Percentiles rank a stretch among this genome's conserved stretches.
These are phyloP conservation scores for Teratosphaeria viscida DNA, from an alignment of 2,329 filamentous ascomycete species.

Conservation along the genomic window DNA sequence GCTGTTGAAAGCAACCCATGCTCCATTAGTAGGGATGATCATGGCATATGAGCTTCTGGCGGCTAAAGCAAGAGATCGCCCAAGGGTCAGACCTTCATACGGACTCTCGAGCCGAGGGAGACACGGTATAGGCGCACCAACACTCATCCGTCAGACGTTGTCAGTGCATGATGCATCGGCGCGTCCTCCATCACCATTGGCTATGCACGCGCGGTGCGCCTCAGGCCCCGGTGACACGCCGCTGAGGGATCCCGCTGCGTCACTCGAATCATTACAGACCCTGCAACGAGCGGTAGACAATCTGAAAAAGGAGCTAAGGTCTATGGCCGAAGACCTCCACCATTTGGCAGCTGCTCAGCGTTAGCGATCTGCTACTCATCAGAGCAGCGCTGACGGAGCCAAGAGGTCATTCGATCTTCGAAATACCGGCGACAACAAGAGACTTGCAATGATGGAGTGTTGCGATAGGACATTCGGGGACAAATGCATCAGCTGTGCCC, in stretches of 20 bases:
- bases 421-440: not conserved
- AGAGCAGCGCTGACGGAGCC: not conserved
- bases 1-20: constrained; percentile 49
- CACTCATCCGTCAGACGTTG: constrained; percentile 3
- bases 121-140: constrained; percentile 8
- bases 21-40: constrained; percentile 60
- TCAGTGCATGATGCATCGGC: constrained; percentile 1
- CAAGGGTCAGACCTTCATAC: constrained; percentile 3
- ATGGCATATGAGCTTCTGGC: constrained; percentile 49
- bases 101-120: constrained; percentile 21
- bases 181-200: constrained; percentile 2
- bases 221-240: constrained; percentile 7
- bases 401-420: not conserved
- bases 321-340: constrained; percentile 1
- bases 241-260: constrained; percentile 7
- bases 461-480: not conserved
- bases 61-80: constrained; percentile 17
- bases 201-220: constrained; percentile 5
- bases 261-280: constrained; percentile 10
- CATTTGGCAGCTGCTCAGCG: not conserved
- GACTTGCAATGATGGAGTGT: not conserved
- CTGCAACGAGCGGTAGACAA: constrained; percentile 13
- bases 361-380: not conserved
- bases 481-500: not conserved
- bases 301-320: constrained; percentile 13